Base-by-base conservation (phyloP, 495 filamentous ascomycete genomes). In the Podospora pseudopauciseta region DNA sequence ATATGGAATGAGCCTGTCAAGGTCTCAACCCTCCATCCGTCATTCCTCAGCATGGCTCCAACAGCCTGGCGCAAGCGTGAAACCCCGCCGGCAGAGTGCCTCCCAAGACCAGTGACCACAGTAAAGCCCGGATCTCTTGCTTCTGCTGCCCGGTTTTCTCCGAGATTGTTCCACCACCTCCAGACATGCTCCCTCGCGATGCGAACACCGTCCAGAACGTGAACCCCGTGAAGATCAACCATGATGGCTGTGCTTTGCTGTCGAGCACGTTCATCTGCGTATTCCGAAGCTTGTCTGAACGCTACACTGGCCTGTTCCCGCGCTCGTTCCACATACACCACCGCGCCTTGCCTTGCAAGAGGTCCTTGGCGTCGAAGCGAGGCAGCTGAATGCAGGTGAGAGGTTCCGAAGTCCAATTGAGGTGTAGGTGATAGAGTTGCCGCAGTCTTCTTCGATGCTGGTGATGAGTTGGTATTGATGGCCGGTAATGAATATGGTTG, bases 181-280 rank as follows among this genome's bases (percentile, higher is more conserved):
- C 85, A 83, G 0, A 91, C 89, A 18, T 85, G 81, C 53, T 87
- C 84, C 49, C 84, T 85, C 0, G 90, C 86, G 60, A 97, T 97
- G 7, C 90, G 83, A 11, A 91, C 82, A 0, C 89, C 94, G 76
- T 97, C 90, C 53, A 86, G 78, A 1, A 97, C 94, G 26, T 83
- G 88, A 16, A 96, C 86, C 13, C 93, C 93, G 74, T 99, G 95
- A 27, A 99, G 81, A 79, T 99, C 93, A 11, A 96, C 78, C 70
- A 75, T 78, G 67, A 77, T 79, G 3, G 73, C 63, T 1, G 80
- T 84, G 58, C 87, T 92, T 68, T 92, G 87, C 2, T 73, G 69
- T 4, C 85, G 79, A 1, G 92, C 92, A 18, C 87, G 80, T 4
- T 78, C 76, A 71, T 92, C 87, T 0, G 91, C 89, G 5, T 74